These are phyloP conservation scores for Ceraceosorus bombacis DNA, from an alignment of 1,284 basidiomycete species.

Conservation along the genomic window DNA sequence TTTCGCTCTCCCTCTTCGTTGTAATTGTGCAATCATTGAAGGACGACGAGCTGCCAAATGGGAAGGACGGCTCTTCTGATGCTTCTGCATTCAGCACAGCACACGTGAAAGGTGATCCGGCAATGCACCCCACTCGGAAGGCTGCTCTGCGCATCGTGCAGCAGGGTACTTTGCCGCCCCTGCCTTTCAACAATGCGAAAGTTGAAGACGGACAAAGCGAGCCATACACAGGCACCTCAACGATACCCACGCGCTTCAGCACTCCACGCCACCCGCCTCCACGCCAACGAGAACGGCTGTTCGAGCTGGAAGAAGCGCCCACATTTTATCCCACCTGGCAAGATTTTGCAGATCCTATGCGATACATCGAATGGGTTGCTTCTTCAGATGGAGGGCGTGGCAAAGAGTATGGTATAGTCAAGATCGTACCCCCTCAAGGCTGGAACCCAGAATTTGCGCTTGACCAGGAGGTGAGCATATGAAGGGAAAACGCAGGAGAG, in stretches of 20 bases:
- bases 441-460: slow-evolving; percentile 98
- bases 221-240: not conserved
- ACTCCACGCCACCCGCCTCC: slow-evolving; percentile 33
- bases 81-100: slow-evolving; percentile 6
- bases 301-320: slow-evolving; percentile 82
- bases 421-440: slow-evolving; percentile 83
- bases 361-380: slow-evolving; percentile 67
- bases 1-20: not conserved
- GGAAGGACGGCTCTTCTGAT: slow-evolving; percentile 18
- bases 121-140: not conserved
- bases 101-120: slow-evolving; percentile 6
- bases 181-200: not conserved
- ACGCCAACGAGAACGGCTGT: slow-evolving; percentile 51
- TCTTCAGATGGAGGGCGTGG: slow-evolving; percentile 64
- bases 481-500: not conserved
- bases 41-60: slow-evolving; percentile 12
- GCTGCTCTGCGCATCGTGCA: not conserved
- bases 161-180: not conserved
- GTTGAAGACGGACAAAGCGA: not conserved
- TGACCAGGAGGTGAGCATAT: slow-evolving; percentile 68
- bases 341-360: slow-evolving; percentile 92
- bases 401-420: slow-evolving; percentile 80
- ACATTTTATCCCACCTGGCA: slow-evolving; percentile 78
- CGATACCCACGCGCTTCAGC: slow-evolving; percentile 31
- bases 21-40: not conserved